Conservation (phyloP, 768 basidiomycete genomes). For the Gymnopilus junonius region DNA sequence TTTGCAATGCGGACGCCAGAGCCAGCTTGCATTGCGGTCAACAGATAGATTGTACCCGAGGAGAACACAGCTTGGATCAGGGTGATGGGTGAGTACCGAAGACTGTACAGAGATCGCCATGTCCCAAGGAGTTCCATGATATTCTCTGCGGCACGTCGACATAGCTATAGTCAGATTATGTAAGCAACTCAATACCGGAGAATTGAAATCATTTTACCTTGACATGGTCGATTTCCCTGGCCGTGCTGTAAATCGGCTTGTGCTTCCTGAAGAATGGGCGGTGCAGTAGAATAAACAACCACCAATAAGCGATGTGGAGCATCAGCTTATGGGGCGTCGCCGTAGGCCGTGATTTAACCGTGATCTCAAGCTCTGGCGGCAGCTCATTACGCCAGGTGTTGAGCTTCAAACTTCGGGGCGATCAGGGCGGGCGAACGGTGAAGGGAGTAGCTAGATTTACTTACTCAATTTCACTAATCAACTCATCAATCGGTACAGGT, state of each 20-base stretch:
- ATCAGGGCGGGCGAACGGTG: neutral
- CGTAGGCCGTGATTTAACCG: slow-evolving; percentile 47
- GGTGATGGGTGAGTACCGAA: slow-evolving; percentile 63
- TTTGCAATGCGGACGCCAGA: slow-evolving; percentile 49
- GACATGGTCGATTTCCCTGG: slow-evolving; percentile 52
- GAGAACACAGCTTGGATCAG: slow-evolving; percentile 61
- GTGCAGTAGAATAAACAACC: slow-evolving; percentile 63
- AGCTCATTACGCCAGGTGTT: slow-evolving; percentile 52
- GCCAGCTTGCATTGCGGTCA: slow-evolving; percentile 57
- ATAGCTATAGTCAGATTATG: slow-evolving; percentile 41
- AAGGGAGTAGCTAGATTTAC: slow-evolving; percentile 17
- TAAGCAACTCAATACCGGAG: slow-evolving; percentile 18
- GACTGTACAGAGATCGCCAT: slow-evolving; percentile 55
- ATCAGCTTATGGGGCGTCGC: slow-evolving; percentile 59
- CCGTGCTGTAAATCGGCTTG: slow-evolving; percentile 39
- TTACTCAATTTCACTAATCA: slow-evolving; percentile 59
- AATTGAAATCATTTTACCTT: slow-evolving; percentile 41
- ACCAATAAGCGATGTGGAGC: slow-evolving; percentile 61
- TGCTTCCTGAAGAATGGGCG: slow-evolving; percentile 55
- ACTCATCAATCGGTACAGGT: slow-evolving; percentile 45
- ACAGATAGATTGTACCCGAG: slow-evolving; percentile 61
- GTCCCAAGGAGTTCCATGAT: slow-evolving; percentile 56
- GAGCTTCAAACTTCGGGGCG: slow-evolving; percentile 41
- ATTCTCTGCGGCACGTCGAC: slow-evolving; percentile 57
- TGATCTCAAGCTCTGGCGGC: slow-evolving; percentile 53